Conservation (phyloP, 1,284 basidiomycete genomes). For the Ganoderma leucocontextum region DNA sequence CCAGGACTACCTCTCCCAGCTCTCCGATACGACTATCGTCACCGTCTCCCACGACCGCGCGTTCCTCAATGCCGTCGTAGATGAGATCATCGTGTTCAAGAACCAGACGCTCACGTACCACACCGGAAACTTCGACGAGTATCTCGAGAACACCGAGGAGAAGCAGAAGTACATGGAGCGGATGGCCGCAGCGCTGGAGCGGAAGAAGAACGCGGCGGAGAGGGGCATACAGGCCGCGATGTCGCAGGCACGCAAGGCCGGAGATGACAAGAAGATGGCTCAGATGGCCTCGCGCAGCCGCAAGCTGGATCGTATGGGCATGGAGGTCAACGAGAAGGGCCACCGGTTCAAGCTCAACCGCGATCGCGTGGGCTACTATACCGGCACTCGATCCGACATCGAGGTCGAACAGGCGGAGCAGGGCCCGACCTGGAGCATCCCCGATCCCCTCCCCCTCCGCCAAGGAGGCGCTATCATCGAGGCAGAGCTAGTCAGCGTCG, state of each 20-base stretch:
- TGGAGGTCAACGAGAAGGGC: conserved; percentile 53
- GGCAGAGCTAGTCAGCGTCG: conserved; percentile 56
- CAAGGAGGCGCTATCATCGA: conserved; percentile 61
- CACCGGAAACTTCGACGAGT: conserved; percentile 67
- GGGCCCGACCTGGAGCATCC: conserved; percentile 55
- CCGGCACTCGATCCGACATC: conserved; percentile 54
- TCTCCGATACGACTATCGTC: conserved; percentile 64
- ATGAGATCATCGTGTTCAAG: conserved; percentile 75
- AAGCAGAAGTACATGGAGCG: conserved; percentile 59
- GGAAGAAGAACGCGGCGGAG: conserved; percentile 50
- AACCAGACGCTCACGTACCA: conserved; percentile 66
- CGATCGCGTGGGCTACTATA: conserved; percentile 60
- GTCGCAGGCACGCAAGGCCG: conserved; percentile 36
- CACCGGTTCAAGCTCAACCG: conserved; percentile 72
- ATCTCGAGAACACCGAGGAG: conserved; percentile 56
- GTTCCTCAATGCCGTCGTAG: conserved; percentile 70
- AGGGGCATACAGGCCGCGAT: conserved; percentile 28
- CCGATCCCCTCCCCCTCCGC: conserved; percentile 56
- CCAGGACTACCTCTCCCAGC: conserved; percentile 60
- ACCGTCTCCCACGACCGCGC: conserved; percentile 74
- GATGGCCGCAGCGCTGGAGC: conserved; percentile 63
- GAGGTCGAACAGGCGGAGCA: conserved; percentile 58
- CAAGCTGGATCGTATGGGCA: conserved; percentile 57
- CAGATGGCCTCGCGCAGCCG: conserved; percentile 61
- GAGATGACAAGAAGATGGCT: conserved; percentile 70